Evolutionary conservation across 2,329 filamentous ascomycete species (phyloP), one percentile per base, ranked within the genome.

Genomic region (Aspergillus thermomutatus): DNA sequence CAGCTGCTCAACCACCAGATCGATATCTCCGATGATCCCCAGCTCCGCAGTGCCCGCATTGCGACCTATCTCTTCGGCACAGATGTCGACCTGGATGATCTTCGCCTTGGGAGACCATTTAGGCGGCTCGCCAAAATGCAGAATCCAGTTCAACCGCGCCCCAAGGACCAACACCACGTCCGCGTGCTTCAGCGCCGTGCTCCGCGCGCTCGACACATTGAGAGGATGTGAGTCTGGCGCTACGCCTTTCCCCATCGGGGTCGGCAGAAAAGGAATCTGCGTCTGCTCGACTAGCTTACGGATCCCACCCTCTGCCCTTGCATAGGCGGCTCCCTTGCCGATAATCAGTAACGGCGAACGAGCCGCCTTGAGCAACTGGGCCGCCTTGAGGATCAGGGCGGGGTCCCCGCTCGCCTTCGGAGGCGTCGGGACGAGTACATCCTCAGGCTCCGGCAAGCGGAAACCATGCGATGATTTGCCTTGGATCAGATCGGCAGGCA

Each of bases 211-310:
- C 2, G 82, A 81, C 17, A 74, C 75, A 63, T 85, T 84, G 50
- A 77, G 71, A 0, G 77, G 73, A 64, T 83, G 80, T 0, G 79
- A 82, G 60, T 84, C 82, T 9, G 82, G 74, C 1, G 84, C 62
- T 5, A 85, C 75, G 23, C 83, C 83, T 64, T 85, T 85, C 4
- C 82, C 83, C 81, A 84, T 85, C 1, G 82, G 83, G 1, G 81
- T 83, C 0, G 82, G 81, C 6, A 85, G 71, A 64, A 85, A 85
- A 0, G 82, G 82, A 10, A 85, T 72, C 26, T 76, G 71, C 9
- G 79, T 80, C 60, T 69, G 65, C 48, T 81, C 68, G 25, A 84
- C 72, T 27, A 84, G 67, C 11, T 69, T 60, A 26, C 76, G 71
- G 53, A 84, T 79, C 1, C 67, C 64, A 1, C 57, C 37, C 60